Base-by-base conservation (phyloP, 1,284 basidiomycete genomes). In the Ceratobasidium sp. region DNA sequence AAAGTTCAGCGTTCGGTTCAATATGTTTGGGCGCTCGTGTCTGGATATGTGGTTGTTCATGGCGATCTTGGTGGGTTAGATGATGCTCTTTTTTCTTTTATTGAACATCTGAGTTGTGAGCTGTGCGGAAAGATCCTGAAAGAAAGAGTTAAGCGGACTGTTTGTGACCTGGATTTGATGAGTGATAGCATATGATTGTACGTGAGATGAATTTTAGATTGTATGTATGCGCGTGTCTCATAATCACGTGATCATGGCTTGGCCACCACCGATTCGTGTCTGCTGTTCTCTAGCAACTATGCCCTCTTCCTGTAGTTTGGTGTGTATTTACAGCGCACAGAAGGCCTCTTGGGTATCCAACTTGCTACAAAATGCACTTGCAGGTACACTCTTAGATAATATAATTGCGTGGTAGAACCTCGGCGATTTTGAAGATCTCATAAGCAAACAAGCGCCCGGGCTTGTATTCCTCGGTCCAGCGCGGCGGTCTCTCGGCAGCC, bases 11-110 rank as follows among this genome's bases (percentile, higher is more conserved):
- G 44, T 12, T 75, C 65, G 20, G 56, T 80, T 28, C 12, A 26
- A 1, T 40, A 79, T 15, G 77, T 71, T 3, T 80, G 80, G 80
- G 59, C 64, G n/a, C 50, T 79, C 20, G 79, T 64, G 2, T 78
- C 80, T 13, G 80, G 79, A 17, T 80, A 79, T 50, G 56, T 78
- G 9, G 33, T 65, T 52, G 42, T 46, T 20, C 71, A 75, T 33
- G 44, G 48, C 48, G 23, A 64, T 23, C 23, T 48, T 10, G 46
- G n/a, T 61, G 57, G 44, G 13, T 6, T 75, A n/a, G 26, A 42
- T 38, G 71, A 75, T 5, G 48, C 54, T 46, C 28, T 75, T 26
- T 23, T 46, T 9, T 61, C 23, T 40, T 56, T 75, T 52, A 40
- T 17, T 13, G 48, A 12, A 9, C 23, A 54, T 38, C 15, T 75